A percentile compares a stretch with the other conserved stretches of the same genome.
Conservation (phyloP, 495 filamentous ascomycete genomes). For the Tuber microsphaerosporum region DNA sequence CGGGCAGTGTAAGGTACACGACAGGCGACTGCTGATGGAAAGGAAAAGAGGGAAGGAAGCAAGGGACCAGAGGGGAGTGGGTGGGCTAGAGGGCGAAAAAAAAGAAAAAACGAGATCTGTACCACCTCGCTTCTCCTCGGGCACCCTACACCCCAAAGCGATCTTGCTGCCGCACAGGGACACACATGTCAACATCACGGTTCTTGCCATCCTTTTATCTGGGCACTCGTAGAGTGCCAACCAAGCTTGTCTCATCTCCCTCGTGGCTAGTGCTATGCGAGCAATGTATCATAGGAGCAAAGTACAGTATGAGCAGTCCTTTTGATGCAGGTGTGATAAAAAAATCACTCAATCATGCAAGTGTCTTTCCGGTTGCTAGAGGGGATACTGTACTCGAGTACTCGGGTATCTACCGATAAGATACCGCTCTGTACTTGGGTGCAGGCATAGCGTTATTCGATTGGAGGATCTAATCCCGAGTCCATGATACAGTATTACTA, state of each 20-base stretch:
- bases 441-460: neutral
- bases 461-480: neutral
- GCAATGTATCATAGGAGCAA: too few species aligned
- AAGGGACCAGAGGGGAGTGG: neutral
- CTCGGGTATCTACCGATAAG: neutral
- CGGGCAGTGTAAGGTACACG: slow-evolving; percentile 18
- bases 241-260: neutral
- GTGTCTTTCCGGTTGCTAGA: neutral
- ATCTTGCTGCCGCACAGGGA: neutral
- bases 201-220: neutral
- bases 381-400: neutral
- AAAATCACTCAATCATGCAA: neutral
- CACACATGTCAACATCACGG: neutral
- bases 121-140: neutral
- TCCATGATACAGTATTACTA: neutral
- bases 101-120: neutral
- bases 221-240: neutral
- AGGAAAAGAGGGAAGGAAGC: neutral
- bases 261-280: neutral
- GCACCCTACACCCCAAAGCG: neutral
- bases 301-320: neutral
- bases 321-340: neutral
- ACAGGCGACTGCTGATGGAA: neutral
- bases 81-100: neutral
- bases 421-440: neutral